phyloP scores from a whole-genome alignment of 768 basidiomycete species.

The Lyophyllum atratum region DNA sequence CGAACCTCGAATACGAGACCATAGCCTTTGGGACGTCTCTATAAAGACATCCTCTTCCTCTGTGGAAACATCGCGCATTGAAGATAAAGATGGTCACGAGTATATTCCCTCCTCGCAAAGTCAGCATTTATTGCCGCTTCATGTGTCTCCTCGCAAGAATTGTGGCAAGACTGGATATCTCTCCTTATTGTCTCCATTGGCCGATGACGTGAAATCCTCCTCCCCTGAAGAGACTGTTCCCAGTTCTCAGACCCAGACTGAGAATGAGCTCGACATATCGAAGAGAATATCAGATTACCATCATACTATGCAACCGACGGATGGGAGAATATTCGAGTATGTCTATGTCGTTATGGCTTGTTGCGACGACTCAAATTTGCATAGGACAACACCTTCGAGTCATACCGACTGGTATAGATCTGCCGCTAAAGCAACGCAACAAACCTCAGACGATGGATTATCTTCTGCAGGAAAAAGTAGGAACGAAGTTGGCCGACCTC shows the following conservation, averaged over 20 bases:
- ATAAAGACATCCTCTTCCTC: not conserved
- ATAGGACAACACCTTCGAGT: not conserved
- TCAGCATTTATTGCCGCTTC: constrained; percentile 26
- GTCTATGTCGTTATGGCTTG: not conserved
- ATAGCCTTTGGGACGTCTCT: not conserved
- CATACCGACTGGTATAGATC: not conserved
- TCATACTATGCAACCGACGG: not conserved
- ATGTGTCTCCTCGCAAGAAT: constrained; percentile 23
- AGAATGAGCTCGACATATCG: constrained; percentile 33
- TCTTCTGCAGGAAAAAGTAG: constrained; percentile 14
- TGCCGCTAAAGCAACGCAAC: not conserved
- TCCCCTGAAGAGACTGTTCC: constrained; percentile 34
- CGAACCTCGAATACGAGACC: not conserved
- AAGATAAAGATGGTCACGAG: constrained; percentile 17
- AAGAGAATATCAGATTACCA: constrained; percentile 3
- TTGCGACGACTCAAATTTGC: not conserved
- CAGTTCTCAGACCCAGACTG: constrained; percentile 47
- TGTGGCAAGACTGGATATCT: not conserved
- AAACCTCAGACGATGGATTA: not conserved
- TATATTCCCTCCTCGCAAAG: constrained; percentile 37
- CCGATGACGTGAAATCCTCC: constrained; percentile 1
- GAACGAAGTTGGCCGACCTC: constrained; percentile 12
- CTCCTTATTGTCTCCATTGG: constrained; percentile 4
- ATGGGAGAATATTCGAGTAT: not conserved
- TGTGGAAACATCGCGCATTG: constrained; percentile 2